Evolutionary conservation across 2,329 filamentous ascomycete species (phyloP).

Genomic region (Aspergillus jensenii): DNA sequence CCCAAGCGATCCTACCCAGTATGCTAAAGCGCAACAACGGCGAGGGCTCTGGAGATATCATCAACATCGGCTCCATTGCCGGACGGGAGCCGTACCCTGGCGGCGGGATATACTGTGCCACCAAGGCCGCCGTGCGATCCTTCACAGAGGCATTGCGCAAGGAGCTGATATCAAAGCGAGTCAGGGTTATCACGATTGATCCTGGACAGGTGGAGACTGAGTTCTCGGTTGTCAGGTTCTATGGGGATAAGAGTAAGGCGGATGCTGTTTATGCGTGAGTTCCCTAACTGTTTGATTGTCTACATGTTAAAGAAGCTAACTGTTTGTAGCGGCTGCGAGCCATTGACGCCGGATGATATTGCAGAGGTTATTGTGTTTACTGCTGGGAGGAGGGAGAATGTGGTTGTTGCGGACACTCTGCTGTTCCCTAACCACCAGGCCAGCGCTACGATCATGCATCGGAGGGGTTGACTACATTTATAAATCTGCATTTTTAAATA

Average conservation of each 20-base stretch:
- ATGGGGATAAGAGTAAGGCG: constrained; percentile 3
- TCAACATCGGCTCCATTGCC: constrained; percentile 11
- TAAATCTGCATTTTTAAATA: too few species aligned
- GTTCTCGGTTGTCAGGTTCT: constrained; percentile 8
- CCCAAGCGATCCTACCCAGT: background rate
- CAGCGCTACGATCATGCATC: constrained; percentile 9
- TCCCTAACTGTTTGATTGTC: background rate
- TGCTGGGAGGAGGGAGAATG: constrained; percentile 6
- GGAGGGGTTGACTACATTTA: background rate
- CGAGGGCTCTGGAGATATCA: constrained; percentile 2
- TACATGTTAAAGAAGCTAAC: background rate
- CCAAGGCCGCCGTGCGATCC: constrained; percentile 1
- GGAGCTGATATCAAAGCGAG: constrained; percentile 1
- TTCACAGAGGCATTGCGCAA: constrained; percentile 4
- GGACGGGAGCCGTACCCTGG: constrained; percentile 8
- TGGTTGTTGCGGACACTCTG: constrained; percentile 4
- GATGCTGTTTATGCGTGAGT: constrained; percentile 7
- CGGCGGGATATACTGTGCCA: constrained; percentile 8
- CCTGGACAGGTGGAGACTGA: constrained; percentile 7
- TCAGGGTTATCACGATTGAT: constrained; percentile 4
- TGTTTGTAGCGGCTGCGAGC: background rate
- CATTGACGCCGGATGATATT: constrained; percentile 7
- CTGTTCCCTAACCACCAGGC: constrained; percentile 10
- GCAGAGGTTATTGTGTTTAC: constrained; percentile 10
- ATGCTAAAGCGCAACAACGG: constrained; percentile 5